Base-by-base conservation (phyloP, 2,329 filamentous ascomycete species). In the Cryoendolithus antarcticus region DNA sequence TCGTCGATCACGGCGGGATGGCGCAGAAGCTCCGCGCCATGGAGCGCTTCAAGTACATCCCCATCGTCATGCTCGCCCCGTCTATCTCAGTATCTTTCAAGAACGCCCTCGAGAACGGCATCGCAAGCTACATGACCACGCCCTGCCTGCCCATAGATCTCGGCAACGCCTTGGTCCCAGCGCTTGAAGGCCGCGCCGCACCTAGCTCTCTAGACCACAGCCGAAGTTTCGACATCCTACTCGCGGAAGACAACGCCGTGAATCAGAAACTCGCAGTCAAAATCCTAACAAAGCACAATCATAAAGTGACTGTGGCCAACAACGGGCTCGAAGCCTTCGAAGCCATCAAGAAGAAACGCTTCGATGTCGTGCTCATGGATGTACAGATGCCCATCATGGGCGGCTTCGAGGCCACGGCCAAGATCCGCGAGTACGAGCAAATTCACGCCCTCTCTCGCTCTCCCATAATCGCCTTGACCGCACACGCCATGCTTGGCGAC, bases 311-410 rank as follows among this genome's bases (percentile, higher is more conserved):
- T 1, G 91, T 98, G 15, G 91, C 94, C 32, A 86, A 88, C 53
- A 98, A 98, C 58, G 91, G 91, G 44, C 74, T 88, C 48, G 89
- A 96, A 57, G 91, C 91, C 1, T 78, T 96, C 9, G 83, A 95
- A 56, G 80, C 83, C n/a, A 79, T 95, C 51, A 88, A 93, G 70
- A 77, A 80, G 58, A 89, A 82, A 65, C 82, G 85, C 58, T 98
- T 93, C 59, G 91, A 98, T 60, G 85, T 94, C 45, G 91, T 98
- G 48, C 72, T 98, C 35, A 98, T 98, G 91, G 91, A 98, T 58
- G 91, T 98, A 11, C 91, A 96, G 60, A 98, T 98, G 91, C 91
- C 91, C n/a, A 83, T 96, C 54, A 96, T 96, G 88, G 91, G 91
- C 58, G 91, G 91, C 33, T 96, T 98, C 58, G 91, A 98, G 64